Evolutionary conservation across 352 stramenopile species (phyloP).

Genomic region (Hyaloperonospora brassicae): DNA sequence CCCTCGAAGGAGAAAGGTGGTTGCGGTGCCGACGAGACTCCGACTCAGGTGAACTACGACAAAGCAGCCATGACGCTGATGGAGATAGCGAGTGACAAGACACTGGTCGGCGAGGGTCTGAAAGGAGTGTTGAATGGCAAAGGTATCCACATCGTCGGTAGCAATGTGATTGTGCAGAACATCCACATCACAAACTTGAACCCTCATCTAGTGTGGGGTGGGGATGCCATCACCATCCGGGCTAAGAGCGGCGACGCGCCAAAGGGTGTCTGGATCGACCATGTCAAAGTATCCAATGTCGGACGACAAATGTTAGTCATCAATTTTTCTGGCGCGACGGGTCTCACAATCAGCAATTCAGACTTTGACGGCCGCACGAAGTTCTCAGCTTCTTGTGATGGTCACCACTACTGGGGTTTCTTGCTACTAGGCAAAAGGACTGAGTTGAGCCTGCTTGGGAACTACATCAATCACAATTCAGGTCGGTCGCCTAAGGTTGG

Average conservation of each 20-base stretch:
- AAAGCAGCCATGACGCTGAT: conserved; percentile 13
- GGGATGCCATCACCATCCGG: conserved; percentile 21
- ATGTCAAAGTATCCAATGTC: conserved; percentile 30
- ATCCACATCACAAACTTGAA: conserved; percentile 34
- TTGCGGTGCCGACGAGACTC: not conserved
- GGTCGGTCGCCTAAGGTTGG: conserved; percentile 29
- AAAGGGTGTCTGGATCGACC: conserved; percentile 21
- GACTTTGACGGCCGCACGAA: conserved; percentile 11
- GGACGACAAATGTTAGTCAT: conserved; percentile 31
- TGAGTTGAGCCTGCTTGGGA: conserved; percentile 16
- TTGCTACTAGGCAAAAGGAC: conserved; percentile 15
- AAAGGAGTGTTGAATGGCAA: conserved; percentile 28
- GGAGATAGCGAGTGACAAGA: conserved; percentile 20
- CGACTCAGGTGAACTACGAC: conserved; percentile 21
- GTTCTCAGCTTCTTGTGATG: conserved; percentile 9
- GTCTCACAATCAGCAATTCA: conserved; percentile 22
- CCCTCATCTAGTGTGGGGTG: conserved; percentile 9
- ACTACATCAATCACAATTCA: conserved; percentile 27
- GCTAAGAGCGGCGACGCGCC: not conserved
- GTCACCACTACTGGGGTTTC: conserved; percentile 36
- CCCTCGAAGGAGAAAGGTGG: not conserved
- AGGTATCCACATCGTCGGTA: conserved; percentile 15
- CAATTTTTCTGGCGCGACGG: conserved; percentile 9
- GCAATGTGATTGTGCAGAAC: conserved; percentile 34
- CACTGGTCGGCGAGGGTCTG: conserved; percentile 19